Percentiles rank a stretch among this genome's conserved stretches.
These are phyloP conservation scores for Suzukiozyma palmioleophila DNA, from an alignment of 1,139 yeast species.

Conservation along the genomic window DNA sequence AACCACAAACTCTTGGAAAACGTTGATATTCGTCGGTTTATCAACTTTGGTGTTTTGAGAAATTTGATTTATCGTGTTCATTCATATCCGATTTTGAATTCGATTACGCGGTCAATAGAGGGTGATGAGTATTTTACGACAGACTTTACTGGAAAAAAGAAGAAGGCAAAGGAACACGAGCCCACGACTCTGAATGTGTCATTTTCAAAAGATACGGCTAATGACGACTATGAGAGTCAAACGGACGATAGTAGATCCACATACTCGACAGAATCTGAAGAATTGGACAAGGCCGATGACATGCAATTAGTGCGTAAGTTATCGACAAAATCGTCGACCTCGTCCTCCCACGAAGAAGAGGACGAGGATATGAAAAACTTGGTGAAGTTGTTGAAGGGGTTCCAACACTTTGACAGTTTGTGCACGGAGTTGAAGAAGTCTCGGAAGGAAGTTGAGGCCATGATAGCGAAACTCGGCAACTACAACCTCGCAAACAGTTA, in stretches of 20 bases:
- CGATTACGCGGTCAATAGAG: slow-evolving; percentile 33
- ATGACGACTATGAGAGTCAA: slow-evolving; percentile 12
- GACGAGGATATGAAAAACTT: slow-evolving; percentile 25
- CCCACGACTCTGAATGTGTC: not conserved
- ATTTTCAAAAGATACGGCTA: slow-evolving; percentile 14
- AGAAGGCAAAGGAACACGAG: slow-evolving; percentile 1
- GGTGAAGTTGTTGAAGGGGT: slow-evolving; percentile 49
- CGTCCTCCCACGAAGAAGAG: slow-evolving; percentile 15
- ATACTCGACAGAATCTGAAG: slow-evolving; percentile 8
- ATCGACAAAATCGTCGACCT: slow-evolving; percentile 1
- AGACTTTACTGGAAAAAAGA: slow-evolving; percentile 6
- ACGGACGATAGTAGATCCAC: not conserved
- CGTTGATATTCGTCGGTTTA: slow-evolving; percentile 78
- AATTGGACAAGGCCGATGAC: slow-evolving; percentile 11
- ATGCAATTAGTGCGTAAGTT: not conserved
- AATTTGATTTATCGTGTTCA: slow-evolving; percentile 80
- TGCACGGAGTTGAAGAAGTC: slow-evolving; percentile 65
- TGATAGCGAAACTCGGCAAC: slow-evolving; percentile 43
- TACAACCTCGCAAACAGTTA: slow-evolving; percentile 39
- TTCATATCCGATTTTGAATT: slow-evolving; percentile 61
- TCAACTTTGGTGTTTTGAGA: slow-evolving; percentile 80
- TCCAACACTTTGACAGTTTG: slow-evolving; percentile 66
- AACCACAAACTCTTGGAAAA: slow-evolving; percentile 54
- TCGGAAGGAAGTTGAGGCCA: slow-evolving; percentile 48
- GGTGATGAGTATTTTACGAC: slow-evolving; percentile 14